Evolutionary conservation across 257 asterid genomes (phyloP).

Genomic region (Ehretia macrophylla): DNA sequence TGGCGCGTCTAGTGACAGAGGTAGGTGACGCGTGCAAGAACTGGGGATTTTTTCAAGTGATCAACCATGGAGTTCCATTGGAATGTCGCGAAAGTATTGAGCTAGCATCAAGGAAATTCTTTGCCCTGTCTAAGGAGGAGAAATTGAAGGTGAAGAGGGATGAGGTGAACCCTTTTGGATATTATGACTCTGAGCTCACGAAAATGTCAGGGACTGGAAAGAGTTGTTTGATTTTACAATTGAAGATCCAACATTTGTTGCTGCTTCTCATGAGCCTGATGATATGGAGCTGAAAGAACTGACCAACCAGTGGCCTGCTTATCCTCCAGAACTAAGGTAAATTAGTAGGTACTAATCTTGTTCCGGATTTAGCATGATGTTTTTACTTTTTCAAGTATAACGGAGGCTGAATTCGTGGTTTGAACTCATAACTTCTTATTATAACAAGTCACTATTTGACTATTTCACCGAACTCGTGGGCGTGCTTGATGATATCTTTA

Average conservation of each 20-base stretch:
- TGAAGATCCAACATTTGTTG: slow-evolving; percentile 36
- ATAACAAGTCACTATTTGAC: no score
- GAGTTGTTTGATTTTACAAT: slow-evolving; percentile 60
- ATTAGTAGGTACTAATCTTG: no score
- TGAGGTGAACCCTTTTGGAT: slow-evolving; percentile 36
- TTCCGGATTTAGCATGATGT: no score
- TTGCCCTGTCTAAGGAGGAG: no score
- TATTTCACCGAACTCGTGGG: no score
- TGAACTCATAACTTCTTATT: no score
- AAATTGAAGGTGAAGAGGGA: no score
- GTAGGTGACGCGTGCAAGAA: slow-evolving; percentile 18
- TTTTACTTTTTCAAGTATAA: no score
- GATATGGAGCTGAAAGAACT: slow-evolving; percentile 36
- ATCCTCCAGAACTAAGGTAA: slow-evolving; percentile 50
- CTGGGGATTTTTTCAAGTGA: slow-evolving; percentile 82
- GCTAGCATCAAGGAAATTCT: no score
- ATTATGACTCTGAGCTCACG: slow-evolving; percentile 63
- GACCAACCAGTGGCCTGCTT: slow-evolving; percentile 45
- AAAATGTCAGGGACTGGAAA: slow-evolving; percentile 76
- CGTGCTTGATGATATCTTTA: no score
- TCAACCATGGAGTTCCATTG: slow-evolving; percentile 69
- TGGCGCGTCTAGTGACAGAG: slow-evolving; percentile 34
- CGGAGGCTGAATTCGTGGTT: no score
- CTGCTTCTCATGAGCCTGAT: slow-evolving; percentile 45
- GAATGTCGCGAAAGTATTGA: slow-evolving; percentile 41